Base-by-base conservation (phyloP, 768 basidiomycete species). In the Tricholoma terreum region DNA sequence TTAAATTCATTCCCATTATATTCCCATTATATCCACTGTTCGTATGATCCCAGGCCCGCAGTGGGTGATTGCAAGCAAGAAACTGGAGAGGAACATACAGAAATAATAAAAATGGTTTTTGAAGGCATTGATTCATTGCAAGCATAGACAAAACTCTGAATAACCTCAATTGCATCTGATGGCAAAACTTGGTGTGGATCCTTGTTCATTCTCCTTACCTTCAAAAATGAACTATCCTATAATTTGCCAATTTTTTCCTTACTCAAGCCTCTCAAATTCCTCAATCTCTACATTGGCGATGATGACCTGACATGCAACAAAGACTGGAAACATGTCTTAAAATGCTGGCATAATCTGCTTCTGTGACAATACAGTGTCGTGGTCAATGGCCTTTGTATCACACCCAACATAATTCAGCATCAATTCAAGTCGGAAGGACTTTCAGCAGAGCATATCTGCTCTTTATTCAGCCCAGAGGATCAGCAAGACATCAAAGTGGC, bases 261-360 rank as follows among this genome's bases (percentile, higher is more conserved):
- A 19, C 17, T 21, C 17, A 42, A 42, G 19, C 40, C 8, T 17
- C 17, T 42, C 6, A 42, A n/a, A 2, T 42, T 42, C 27, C 55
- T 42, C 67, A 42, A 19, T 42, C 40, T 69, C 1, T 55, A 56
- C n/a, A 64, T 70, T 30, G 72, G 72, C 6, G 58, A 63, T 15
- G 63, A 73, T 46, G n/a, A 73, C 40, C 51, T 73, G 0, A 73
- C 69, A 0, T 61, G 59, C 8, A 63, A 73, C 62, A 73, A 71
- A 50, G 68, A 71, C 58, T 63, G 62, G 61, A 71, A 71, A 61
- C 64, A 75, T 57, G 50, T 71, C 17, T 55, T 72, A 55, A 70
- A 72, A 49, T 55, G 62, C 1, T 56, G 61, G 7, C 59, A 62
- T 3, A 65, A 64, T 36, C 64, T 71, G 2, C 46, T 71, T 22